Evolutionary conservation across 2,329 filamentous ascomycete genomes (phyloP), one percentile per base, ranked within the genome.

Genomic region (Neopestalotiopsis rosae): DNA sequence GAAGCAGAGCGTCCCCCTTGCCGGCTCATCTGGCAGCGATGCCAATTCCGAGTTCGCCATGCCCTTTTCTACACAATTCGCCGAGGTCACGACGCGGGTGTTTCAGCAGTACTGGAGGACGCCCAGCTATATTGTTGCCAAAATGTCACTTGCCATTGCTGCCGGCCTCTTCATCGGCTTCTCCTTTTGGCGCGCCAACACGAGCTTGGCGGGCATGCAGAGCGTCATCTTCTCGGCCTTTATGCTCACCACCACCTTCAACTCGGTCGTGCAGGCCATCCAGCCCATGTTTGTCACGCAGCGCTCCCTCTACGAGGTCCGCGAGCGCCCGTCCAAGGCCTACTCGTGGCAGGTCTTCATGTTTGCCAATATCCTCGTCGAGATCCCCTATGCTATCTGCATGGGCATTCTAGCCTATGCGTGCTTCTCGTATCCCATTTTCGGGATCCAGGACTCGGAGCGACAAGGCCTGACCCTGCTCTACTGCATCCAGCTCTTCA

Each of bases 51-150:
- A 96, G 79, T 97, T 97, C 71, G 94, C 94, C 4, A 92, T 93
- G 74, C 90, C 94, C 0, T 92, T 97, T 75, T 69, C 69, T 0
- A 75, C 82, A 0, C 94, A 97, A 76, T 80, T 95, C 1, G 80
- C 79, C 58, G 85, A 90, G 69, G 92, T 94, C 57, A 89, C 88
- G 1, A 74, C 85, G 9, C 90, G 93, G 68, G 89, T 94, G 5
- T 94, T 94, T 80, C 88, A 93, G 75, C 93, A 96, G 76, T 95
- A 95, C 84, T 95, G 93, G 92, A 88, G 93, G 61, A 93, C 90
- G 68, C 93, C 93, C 0, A 85, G 85, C 12, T 96, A 96, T 80
- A 90, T 96, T 75, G 92, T 93, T 79, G 88, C 92, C 68, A 95
- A 95, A 81, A 78, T 88, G 1, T 78, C 85, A 1, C 86, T 95